Percentiles rank a stretch among this genome's conserved stretches.
phyloP scores from a whole-genome alignment of 2,329 filamentous ascomycete species.

The Trichoderma koningiopsis region DNA sequence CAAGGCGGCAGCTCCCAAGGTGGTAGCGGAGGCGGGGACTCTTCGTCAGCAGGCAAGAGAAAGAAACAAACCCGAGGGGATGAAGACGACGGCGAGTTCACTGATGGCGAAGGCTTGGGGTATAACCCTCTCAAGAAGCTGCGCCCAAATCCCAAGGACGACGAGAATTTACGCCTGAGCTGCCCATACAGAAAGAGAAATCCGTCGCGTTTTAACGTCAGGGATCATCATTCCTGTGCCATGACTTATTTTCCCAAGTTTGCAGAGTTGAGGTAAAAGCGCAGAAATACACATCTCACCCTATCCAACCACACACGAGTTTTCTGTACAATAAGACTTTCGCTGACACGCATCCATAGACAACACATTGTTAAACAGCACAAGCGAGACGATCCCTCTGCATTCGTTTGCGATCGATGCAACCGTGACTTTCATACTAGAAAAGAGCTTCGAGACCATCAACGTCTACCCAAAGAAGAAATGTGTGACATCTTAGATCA shows the following conservation, averaged over 20 bases:
- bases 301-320: background rate
- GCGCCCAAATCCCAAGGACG: slow-evolving; percentile 39
- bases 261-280: slow-evolving; percentile 44
- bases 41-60: slow-evolving; percentile 37
- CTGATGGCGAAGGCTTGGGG: slow-evolving; percentile 39
- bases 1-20: slow-evolving; percentile 36
- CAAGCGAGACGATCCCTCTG: slow-evolving; percentile 45
- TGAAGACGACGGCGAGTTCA: slow-evolving; percentile 40
- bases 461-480: slow-evolving; percentile 43
- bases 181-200: slow-evolving; percentile 51
- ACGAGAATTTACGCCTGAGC: slow-evolving; percentile 45
- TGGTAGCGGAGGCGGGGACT: slow-evolving; percentile 31
- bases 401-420: slow-evolving; percentile 46
- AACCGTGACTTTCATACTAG: slow-evolving; percentile 43
- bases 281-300: background rate
- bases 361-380: slow-evolving; percentile 49
- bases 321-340: background rate
- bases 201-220: slow-evolving; percentile 48
- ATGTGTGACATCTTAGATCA: slow-evolving; percentile 48
- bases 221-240: slow-evolving; percentile 49
- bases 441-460: slow-evolving; percentile 45
- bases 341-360: slow-evolving; percentile 31
- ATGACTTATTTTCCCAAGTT: slow-evolving; percentile 48
- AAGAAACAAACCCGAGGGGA: slow-evolving; percentile 40
- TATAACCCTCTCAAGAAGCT: slow-evolving; percentile 37